phyloP scores from a whole-genome alignment of 2,329 filamentous ascomycete genomes.

The Aspergillus transmontanensis region DNA sequence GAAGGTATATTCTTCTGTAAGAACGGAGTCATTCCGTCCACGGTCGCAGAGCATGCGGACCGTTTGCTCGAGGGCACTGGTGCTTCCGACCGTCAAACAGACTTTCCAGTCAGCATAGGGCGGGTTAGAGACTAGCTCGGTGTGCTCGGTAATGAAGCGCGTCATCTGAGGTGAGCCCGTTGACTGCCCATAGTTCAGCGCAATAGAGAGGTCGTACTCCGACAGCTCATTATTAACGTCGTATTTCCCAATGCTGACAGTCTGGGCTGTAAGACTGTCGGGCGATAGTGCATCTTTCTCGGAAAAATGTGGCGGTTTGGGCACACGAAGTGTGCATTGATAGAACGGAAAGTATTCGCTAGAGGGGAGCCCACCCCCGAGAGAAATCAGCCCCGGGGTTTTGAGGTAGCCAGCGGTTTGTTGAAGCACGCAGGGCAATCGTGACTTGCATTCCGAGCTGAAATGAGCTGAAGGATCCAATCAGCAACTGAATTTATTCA shows the following conservation, averaged over 20 bases:
- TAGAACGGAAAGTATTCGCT: not conserved
- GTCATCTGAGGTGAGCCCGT: constrained; percentile 78
- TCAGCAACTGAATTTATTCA: not conserved
- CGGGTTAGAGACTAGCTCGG: constrained; percentile 78
- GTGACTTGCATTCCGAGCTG: not conserved
- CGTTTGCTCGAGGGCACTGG: not conserved
- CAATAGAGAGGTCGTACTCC: constrained; percentile 70
- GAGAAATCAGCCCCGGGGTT: constrained; percentile 27
- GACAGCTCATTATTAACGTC: not conserved
- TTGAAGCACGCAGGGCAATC: not conserved
- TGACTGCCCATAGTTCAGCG: constrained; percentile 83
- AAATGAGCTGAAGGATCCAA: not conserved
- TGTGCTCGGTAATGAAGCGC: constrained; percentile 85
- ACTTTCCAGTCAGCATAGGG: constrained; percentile 52
- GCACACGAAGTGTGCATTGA: not conserved
- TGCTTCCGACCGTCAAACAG: not conserved
- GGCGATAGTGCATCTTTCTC: not conserved
- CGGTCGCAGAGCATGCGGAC: not conserved
- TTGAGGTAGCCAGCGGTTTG: not conserved
- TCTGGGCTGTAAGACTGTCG: not conserved
- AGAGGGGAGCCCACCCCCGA: not conserved
- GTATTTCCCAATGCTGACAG: not conserved
- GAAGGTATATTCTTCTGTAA: not conserved
- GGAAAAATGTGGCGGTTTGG: not conserved
- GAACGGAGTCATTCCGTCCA: not conserved